Base-by-base conservation (phyloP, 805 yeast species). In the Suhomyces emberorum region DNA sequence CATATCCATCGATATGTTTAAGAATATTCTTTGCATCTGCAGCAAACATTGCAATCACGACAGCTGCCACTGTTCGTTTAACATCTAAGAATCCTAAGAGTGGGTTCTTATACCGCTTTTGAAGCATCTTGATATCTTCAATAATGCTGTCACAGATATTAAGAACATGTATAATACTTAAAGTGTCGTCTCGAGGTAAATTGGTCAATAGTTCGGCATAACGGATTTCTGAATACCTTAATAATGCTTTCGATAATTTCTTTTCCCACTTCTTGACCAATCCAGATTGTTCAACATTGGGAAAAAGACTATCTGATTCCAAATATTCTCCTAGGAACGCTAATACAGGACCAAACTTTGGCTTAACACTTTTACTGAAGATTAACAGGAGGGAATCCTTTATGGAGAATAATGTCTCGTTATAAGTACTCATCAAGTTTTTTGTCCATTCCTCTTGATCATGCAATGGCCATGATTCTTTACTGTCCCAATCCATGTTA, bases 101-200 rank as follows among this genome's bases (percentile, higher is more conserved):
- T 0, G 87, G 82, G 28, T 60, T 63, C 24, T 74, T 75, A 49
- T 80, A 85, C 42, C 77, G 59, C 41, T 76, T 81, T 44, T 81
- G 85, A 18, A 83, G 53, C 14, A 50, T 48, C 37, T 72, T 63
- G 12, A 81, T 74, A 21, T 70, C 69, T 3, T 59, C 57, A 7
- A 79, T 66, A 15, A 85, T 69, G 25, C 55, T 50, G 31, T 79
- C 80, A 0, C 81, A 77, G 4, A 81, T 65, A 28, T 77, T 72
- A 30, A 76, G 66, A 2, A 83, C 67, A 56, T 83, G 83, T 17
- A 68, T 49, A 2, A 81, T 59, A 26, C 69, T 75, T 6, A 83
- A 54, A 0, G 79, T 63, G 27, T 68, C 64, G 49, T 70, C 74
- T 42, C 83, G 63, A 0, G 95, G 93, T n/a, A 84, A 61, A 5